Base-by-base conservation (phyloP, 2,329 filamentous ascomycete genomes). In the Botrytis byssoidea region DNA sequence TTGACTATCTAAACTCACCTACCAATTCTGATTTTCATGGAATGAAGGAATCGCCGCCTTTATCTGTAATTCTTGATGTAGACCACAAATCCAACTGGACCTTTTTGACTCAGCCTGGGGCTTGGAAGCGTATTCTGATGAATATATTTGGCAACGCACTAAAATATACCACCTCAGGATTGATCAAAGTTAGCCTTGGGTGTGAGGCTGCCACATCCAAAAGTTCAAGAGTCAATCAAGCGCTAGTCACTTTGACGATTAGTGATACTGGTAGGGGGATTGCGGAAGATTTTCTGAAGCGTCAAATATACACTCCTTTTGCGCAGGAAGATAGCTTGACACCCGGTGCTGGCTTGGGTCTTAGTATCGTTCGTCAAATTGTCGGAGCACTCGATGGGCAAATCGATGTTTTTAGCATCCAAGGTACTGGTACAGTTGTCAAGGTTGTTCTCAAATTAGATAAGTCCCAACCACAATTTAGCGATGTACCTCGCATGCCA, bases 251-350 rank as follows among this genome's bases (percentile, higher is more conserved):
- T 16, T 80, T 88, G 55, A 87, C 83, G 0, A 85, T 92, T 8
- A 83, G 84, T 0, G 90, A 92, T 78, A 89, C 89, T 1, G 90
- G 90, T 3, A 86, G 87, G 73, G 90, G 90, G 18, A 92, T 92
- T 76, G 88, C 87, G 0, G 84, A 85, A 44, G 87, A 91, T 14
- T 92, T 89, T 75, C 82, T 91, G 71, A 84, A 87, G n/a, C 86
- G 86, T 9, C 85, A 81, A 75, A 79, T 90, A 0, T 90, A 87
- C 76, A 87, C 85, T 0, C 86, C 87, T 1, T 89, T 89, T 74
- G 79, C 84, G 0, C 88, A 90, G 78, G 88, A 89, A 76, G 85
- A 87, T 70, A 82, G 84, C 10, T 79, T 89, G 44, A 84, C 85
- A 4, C 86, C 87, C 89, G 77, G 90, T 0, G 88, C 88, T 3